These are phyloP conservation scores for Parachaetomium inaequale DNA, from an alignment of 495 filamentous ascomycete species.

Conservation along the genomic window DNA sequence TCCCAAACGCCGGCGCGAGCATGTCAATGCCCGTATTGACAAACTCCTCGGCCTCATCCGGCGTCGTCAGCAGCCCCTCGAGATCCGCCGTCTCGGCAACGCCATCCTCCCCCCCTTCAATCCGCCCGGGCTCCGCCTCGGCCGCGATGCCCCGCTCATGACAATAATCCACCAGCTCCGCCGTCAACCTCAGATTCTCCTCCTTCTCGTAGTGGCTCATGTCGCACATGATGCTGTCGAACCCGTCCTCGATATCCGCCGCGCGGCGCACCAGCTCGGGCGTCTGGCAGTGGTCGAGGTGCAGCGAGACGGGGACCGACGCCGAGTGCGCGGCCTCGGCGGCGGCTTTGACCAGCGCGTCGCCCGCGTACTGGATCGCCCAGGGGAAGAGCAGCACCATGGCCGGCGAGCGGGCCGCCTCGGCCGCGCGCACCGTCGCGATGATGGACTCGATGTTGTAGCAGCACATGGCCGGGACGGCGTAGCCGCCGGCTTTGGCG, in stretches of 20 bases:
- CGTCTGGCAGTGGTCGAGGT: slow-evolving; percentile 74
- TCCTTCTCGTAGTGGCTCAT: slow-evolving; percentile 81
- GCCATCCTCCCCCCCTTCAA: slow-evolving; percentile 83
- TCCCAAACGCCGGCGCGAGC: slow-evolving; percentile 80
- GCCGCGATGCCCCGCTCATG: slow-evolving; percentile 71
- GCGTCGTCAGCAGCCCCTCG: slow-evolving; percentile 71
- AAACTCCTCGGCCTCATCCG: slow-evolving; percentile 73
- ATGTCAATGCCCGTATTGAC: slow-evolving; percentile 77
- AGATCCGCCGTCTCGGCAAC: slow-evolving; percentile 72
- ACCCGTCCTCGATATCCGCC: slow-evolving; percentile 59
- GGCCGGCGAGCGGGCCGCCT: slow-evolving; percentile 66
- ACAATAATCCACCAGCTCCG: slow-evolving; percentile 67
- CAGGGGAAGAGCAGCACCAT: slow-evolving; percentile 88
- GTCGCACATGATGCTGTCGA: slow-evolving; percentile 81
- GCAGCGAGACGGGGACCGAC: slow-evolving; percentile 65
- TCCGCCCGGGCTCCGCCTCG: slow-evolving; percentile 77
- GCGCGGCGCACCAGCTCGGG: slow-evolving; percentile 66
- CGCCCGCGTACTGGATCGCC: slow-evolving; percentile 68
- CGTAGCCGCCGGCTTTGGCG: slow-evolving; percentile 63
- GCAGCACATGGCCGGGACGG: slow-evolving; percentile 72
- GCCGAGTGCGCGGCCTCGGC: slow-evolving; percentile 56
- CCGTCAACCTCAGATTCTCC: slow-evolving; percentile 70
- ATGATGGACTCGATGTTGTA: slow-evolving; percentile 86
- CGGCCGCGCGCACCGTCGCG: slow-evolving; percentile 72
- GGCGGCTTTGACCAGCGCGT: slow-evolving; percentile 42